Evolutionary conservation across 2,329 filamentous ascomycete genomes (phyloP), one percentile per base, ranked within the genome.

Genomic region (Aplosporella prunicola): DNA sequence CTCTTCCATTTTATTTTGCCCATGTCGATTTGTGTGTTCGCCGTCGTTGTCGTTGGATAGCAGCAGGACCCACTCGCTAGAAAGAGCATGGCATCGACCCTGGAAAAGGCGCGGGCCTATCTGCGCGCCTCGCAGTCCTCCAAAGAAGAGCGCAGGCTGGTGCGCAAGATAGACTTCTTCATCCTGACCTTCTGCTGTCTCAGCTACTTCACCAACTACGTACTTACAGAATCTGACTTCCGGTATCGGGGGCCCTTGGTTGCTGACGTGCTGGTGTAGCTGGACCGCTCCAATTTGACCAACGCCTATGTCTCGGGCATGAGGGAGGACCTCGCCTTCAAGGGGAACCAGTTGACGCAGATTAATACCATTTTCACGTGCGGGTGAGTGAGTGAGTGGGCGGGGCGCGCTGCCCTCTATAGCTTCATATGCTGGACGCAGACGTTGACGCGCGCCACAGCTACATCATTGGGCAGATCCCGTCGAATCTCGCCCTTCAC

Each of bases 171-270:
- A 32, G 75, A 78, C 50, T 78, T 77, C 47, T 78, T 78, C 56
- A 78, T 78, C 46, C 53, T 79, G 29, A 75, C 71, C 0, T 78
- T 78, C 48, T 78, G 75, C 53, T 79, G 74, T 48, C 49, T 79
- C 7, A 60, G 57, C 51, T 62, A 56, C 39, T 60, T 57, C 26
- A 25, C 42, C 32, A 50, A 50, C 39, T 50, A 67, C 27, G 46
- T 43, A 31, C 20, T 39, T 37, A n/a, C n/a, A n/a, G n/a, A n/a
- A n/a, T n/a, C n/a, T 18, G 15, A 10, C 14, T 27, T 17, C 9
- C n/a, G 20, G 9, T 17, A 22, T 24, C 26, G 9, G 14, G n/a
- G n/a, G n/a, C n/a, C n/a, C n/a, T n/a, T n/a, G n/a, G n/a, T n/a
- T 8, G 8, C 37, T 40, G n/a, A 45, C 33, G 17, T 56, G 9